Conservation (phyloP, 83 land plant genomes). For the Thuja plicata region DNA sequence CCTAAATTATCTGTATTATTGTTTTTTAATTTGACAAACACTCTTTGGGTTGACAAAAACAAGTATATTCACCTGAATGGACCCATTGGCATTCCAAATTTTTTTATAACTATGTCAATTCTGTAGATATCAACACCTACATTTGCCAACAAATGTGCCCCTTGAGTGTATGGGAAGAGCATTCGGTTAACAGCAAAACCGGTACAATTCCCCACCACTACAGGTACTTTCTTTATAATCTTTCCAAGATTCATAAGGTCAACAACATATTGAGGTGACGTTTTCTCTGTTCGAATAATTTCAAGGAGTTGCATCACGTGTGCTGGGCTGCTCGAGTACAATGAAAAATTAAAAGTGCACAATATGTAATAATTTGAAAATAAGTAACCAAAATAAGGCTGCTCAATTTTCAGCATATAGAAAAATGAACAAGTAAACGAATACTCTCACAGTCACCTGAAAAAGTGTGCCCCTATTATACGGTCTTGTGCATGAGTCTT, state of each 20-base stretch:
- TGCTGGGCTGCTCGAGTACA: conserved; percentile 64
- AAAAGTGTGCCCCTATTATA: conserved; percentile 93
- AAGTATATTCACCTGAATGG: conserved; percentile 68
- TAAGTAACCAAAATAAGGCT: background rate
- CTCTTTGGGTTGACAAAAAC: background rate
- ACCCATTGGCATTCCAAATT: conserved; percentile 87
- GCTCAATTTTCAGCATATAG: background rate
- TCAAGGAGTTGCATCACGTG: conserved; percentile 92
- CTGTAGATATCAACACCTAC: conserved; percentile 81
- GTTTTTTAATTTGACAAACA: background rate
- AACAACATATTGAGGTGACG: conserved; percentile 80
- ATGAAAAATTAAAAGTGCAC: background rate
- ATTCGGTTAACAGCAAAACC: conserved; percentile 86
- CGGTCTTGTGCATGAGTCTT: conserved; percentile 79
- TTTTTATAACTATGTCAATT: conserved; percentile 59
- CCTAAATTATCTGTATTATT: background rate
- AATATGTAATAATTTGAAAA: background rate
- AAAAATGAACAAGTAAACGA: background rate
- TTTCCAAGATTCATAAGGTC: conserved; percentile 87
- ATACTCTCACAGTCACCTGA: conserved; percentile 62
- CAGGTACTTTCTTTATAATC: conserved; percentile 80
- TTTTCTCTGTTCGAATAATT: conserved; percentile 80
- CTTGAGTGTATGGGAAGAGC: conserved; percentile 78
- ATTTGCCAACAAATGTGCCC: conserved; percentile 53
- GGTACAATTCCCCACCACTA: conserved; percentile 90